Base-by-base conservation (phyloP, 306 rosid species). In the Quercus suber region DNA sequence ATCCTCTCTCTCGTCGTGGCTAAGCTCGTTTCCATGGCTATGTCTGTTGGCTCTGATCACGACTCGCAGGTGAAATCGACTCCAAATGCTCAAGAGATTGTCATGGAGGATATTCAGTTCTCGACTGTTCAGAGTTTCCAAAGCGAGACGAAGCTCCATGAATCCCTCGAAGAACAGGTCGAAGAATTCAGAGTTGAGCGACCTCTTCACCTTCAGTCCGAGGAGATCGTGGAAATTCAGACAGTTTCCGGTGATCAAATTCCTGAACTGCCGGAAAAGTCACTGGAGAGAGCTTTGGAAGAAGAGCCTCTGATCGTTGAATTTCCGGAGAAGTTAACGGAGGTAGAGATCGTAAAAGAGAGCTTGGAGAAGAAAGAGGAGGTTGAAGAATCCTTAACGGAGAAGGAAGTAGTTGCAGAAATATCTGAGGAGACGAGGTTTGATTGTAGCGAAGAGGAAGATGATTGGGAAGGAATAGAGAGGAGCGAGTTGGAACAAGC, bases 391-490 rank as follows among this genome's bases (percentile, higher is more conserved):
- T 81, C 87, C 73, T 75, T 9, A 45, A n/a, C 30, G 1, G 74
- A 79, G 79, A 80, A 77, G 69, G 81, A 45, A 37, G 78, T 59
- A 67, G 5, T 74, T 49, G 18, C 63, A 0, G 69, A 61, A 23
- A 4, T 11, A 11, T 21, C 12, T 13, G 30, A 67, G 60, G 88
- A 76, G 77, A 79, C 74, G 35, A 73, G 23, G n/a, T 68, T 71
- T 55, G 80, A 21, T 25, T 74, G 17, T 49, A 49, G 53, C 53
- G 17, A 71, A 6, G 97, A 88, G 4, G 93, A 92, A 25, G 96
- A 93, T 69, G 97, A 88, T 52, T 93, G 98, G 98, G 98, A 93
- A 82, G 98, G 97, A 57, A 84, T 93, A 52, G 97, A 93, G 80
- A 91, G 89, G 75, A 89, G 88, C 53, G 98, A 91, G 73, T 41